Conservation (phyloP, 1,284 basidiomycete genomes). For the Pseudozyma thailandica region DNA sequence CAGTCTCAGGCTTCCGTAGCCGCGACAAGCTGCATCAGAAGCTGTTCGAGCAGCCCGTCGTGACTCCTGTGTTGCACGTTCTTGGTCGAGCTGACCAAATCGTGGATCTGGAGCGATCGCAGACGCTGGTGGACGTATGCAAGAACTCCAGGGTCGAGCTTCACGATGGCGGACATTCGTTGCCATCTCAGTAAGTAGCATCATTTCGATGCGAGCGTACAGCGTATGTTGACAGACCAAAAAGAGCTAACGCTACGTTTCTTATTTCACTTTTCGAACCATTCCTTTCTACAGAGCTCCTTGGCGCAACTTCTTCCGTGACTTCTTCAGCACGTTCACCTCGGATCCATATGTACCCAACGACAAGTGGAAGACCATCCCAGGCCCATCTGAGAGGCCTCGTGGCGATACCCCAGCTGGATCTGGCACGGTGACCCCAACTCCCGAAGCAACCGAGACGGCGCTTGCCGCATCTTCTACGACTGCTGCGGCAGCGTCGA, state of each 20-base stretch:
- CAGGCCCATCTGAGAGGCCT: slow-evolving; percentile 44
- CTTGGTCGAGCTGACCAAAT: slow-evolving; percentile 58
- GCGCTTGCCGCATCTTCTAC: slow-evolving; percentile 1
- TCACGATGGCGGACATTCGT: slow-evolving; percentile 65
- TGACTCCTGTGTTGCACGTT: slow-evolving; percentile 60
- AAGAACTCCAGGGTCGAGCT: slow-evolving; percentile 58
- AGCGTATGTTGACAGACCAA: too few relatives aligned
- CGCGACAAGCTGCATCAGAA: slow-evolving; percentile 49
- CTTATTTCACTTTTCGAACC: neutral
- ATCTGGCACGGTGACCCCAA: slow-evolving; percentile 47
- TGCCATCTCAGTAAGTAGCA: slow-evolving; percentile 57
- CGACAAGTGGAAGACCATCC: slow-evolving; percentile 40
- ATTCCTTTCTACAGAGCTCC: slow-evolving; percentile 42
- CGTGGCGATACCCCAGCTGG: slow-evolving; percentile 46
- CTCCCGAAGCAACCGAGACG: slow-evolving; percentile 23
- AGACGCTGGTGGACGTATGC: slow-evolving; percentile 54
- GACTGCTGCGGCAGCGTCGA: slow-evolving; percentile 10
- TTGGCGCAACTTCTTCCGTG: slow-evolving; percentile 65
- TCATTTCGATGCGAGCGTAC: neutral
- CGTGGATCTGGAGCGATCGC: slow-evolving; percentile 52
- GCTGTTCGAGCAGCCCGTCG: slow-evolving; percentile 53
- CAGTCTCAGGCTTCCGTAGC: slow-evolving; percentile 62
- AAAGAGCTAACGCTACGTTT: slow-evolving; percentile 1
- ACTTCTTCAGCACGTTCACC: slow-evolving; percentile 55
- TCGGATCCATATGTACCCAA: slow-evolving; percentile 43